Evolutionary conservation across 352 stramenopile species (phyloP).

Genomic region (Phytophthora lateralis): DNA sequence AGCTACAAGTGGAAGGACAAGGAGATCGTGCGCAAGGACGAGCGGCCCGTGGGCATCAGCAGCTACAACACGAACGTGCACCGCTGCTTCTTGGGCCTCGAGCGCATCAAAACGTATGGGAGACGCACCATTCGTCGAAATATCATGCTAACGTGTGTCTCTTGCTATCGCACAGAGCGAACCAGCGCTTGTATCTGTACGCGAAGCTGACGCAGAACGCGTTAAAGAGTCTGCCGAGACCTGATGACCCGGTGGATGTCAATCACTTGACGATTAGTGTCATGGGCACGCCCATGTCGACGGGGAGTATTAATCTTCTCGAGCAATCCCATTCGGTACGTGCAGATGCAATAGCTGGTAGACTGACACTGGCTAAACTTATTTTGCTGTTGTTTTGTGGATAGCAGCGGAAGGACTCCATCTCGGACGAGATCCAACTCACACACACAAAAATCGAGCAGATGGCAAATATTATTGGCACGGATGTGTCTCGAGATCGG

Average conservation of each 20-base stretch:
- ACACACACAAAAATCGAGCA: conserved; percentile 85
- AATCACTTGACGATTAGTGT: conserved; percentile 74
- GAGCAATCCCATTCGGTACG: conserved; percentile 39
- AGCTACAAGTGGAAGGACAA: conserved; percentile 90
- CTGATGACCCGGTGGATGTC: conserved; percentile 60
- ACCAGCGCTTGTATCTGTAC: conserved; percentile 81
- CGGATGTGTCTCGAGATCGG: conserved; percentile 69
- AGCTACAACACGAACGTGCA: conserved; percentile 89
- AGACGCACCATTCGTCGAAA: not conserved
- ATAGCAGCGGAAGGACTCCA: conserved; percentile 53
- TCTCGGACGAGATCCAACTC: conserved; percentile 70
- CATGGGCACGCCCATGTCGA: conserved; percentile 48
- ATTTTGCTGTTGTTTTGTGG: conserved; percentile 12
- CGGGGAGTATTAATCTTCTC: conserved; percentile 20
- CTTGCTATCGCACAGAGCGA: conserved; percentile 35
- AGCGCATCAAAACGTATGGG: conserved; percentile 76
- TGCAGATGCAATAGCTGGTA: not conserved
- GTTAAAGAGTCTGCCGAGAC: conserved; percentile 63
- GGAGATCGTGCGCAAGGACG: conserved; percentile 82
- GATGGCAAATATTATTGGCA: conserved; percentile 81
- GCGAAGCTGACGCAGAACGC: conserved; percentile 82
- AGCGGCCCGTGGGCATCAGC: conserved; percentile 74
- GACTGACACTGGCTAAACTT: not conserved
- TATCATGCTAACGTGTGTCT: conserved; percentile 6
- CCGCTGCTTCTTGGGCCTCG: conserved; percentile 81